These are phyloP conservation scores for Starmerella geochares DNA, from an alignment of 805 yeast genomes.

Conservation along the genomic window DNA sequence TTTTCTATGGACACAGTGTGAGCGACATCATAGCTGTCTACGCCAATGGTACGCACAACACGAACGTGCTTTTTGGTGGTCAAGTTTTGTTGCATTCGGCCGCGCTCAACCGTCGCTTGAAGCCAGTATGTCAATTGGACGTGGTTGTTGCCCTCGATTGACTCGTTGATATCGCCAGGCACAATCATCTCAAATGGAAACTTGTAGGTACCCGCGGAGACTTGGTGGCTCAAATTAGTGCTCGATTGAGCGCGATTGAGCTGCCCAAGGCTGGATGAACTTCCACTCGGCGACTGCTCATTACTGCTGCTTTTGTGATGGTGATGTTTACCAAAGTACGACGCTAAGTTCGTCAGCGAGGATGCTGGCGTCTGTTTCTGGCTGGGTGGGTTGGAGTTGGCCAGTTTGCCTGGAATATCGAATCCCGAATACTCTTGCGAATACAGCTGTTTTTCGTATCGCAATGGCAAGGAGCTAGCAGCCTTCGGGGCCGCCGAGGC, in stretches of 20 bases:
- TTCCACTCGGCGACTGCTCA: conserved; percentile 11
- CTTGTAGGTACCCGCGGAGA: conserved; percentile 63
- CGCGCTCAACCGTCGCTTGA: conserved; percentile 73
- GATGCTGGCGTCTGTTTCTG: conserved; percentile 26
- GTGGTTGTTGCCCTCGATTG: conserved; percentile 81
- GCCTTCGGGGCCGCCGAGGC: conserved; percentile 19
- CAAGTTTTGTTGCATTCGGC: conserved; percentile 60
- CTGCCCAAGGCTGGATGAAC: not conserved
- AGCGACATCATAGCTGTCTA: conserved; percentile 76
- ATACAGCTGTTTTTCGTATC: conserved; percentile 50
- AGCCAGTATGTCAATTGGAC: conserved; percentile 62
- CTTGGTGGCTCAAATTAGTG: conserved; percentile 13
- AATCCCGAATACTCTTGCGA: conserved; percentile 50
- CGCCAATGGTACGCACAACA: conserved; percentile 73
- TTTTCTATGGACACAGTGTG: conserved; percentile 92
- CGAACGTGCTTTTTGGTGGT: conserved; percentile 61
- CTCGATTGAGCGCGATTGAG: conserved; percentile 9
- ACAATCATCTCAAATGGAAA: conserved; percentile 77
- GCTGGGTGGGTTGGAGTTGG: conserved; percentile 15
- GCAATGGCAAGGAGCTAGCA: conserved; percentile 23
- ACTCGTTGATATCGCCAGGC: conserved; percentile 78
- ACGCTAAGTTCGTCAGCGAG: conserved; percentile 28
- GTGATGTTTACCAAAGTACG: conserved; percentile 25
- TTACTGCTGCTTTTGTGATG: conserved; percentile 12
- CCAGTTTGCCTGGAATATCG: conserved; percentile 19